phyloP scores from a whole-genome alignment of 106 monocot genomes.

The Apostasia shenzhenica region DNA sequence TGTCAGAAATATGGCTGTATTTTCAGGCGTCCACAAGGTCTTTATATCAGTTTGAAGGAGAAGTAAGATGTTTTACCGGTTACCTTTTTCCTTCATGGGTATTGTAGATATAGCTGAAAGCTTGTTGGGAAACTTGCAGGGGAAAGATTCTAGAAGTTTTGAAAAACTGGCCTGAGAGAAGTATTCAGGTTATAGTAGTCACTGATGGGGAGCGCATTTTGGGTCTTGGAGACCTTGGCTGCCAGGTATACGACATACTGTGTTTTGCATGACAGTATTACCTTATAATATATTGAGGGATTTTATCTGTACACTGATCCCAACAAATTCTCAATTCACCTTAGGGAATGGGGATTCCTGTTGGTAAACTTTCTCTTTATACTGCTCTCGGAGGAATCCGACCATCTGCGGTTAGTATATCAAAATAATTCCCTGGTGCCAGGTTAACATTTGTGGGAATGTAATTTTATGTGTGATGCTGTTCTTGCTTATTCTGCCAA shows the following conservation, averaged over 20 bases:
- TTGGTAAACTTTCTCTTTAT: slow-evolving; percentile 23
- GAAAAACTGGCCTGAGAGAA: slow-evolving; percentile 33
- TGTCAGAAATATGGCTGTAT: slow-evolving; percentile 29
- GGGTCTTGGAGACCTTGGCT: slow-evolving; percentile 30
- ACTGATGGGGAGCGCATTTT: slow-evolving; percentile 31
- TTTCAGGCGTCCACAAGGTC: slow-evolving; percentile 27
- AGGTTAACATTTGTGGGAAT: neutral
- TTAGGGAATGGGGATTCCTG: slow-evolving; percentile 29
- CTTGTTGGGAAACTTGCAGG: neutral
- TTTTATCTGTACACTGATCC: neutral
- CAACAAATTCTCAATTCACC: neutral
- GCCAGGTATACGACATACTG: neutral
- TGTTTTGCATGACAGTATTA: neutral
- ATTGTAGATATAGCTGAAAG: neutral
- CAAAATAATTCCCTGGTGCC: neutral
- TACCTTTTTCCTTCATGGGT: neutral
- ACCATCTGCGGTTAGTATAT: slow-evolving; percentile 18
- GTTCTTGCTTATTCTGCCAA: neutral
- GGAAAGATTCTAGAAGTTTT: slow-evolving; percentile 26
- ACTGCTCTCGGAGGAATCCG: slow-evolving; percentile 22
- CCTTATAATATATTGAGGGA: neutral
- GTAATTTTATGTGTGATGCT: neutral
- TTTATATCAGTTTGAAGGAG: slow-evolving; percentile 27
- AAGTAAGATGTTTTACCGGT: slow-evolving; percentile 7
- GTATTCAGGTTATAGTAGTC: slow-evolving; percentile 27